Conservation (phyloP, 2,329 filamentous ascomycete species). For the Penicillium aurantiogriseum region DNA sequence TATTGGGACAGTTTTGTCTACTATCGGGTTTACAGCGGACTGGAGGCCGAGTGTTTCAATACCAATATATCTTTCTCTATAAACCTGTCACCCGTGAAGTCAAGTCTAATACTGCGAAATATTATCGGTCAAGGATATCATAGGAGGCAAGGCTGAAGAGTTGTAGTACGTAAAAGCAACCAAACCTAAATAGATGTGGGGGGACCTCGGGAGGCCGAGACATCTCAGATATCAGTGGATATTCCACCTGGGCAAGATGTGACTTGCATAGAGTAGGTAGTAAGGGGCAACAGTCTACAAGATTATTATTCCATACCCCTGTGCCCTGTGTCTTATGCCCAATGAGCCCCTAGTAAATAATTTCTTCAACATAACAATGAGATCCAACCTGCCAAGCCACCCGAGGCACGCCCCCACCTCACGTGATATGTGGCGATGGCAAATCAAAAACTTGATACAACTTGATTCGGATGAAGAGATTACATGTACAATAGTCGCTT, state of each 20-base stretch:
- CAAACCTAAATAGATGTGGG: background rate
- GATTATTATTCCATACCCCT: background rate
- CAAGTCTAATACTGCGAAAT: background rate
- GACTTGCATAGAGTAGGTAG: background rate
- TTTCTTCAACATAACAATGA: constrained; percentile 1
- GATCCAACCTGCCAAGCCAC: constrained; percentile 3
- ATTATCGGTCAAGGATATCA: background rate
- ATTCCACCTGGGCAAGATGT: background rate
- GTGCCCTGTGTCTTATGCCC: background rate
- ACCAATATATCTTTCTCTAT: no score
- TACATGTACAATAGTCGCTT: no score
- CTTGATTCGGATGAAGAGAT: background rate
- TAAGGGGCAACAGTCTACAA: background rate
- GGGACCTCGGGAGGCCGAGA: background rate
- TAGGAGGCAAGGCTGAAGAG: background rate
- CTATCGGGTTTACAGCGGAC: background rate
- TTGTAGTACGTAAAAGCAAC: background rate
- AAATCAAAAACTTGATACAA: background rate
- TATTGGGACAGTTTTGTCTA: background rate
- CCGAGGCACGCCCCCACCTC: constrained; percentile 11
- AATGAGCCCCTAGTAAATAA: background rate
- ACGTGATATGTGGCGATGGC: constrained; percentile 19
- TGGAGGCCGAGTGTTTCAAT: background rate
- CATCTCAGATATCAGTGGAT: background rate
- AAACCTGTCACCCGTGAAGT: no score